Evolutionary conservation across 2,329 filamentous ascomycete species (phyloP).

Genomic region (Ceratocystis diversiconidia): DNA sequence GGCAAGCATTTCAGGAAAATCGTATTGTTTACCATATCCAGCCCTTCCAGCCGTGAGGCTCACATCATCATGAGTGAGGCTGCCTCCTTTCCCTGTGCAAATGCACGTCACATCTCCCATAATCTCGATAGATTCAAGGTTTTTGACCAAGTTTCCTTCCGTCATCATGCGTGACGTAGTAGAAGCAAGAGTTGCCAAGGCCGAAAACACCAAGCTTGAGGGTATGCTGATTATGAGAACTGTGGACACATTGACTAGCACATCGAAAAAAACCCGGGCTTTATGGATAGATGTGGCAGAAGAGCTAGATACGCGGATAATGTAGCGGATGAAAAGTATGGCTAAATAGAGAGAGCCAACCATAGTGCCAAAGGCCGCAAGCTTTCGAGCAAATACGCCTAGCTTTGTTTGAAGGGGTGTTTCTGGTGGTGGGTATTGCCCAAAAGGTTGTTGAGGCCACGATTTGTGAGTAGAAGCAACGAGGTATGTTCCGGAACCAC

Average conservation of each 20-base stretch:
- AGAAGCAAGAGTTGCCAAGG: constrained; percentile 47
- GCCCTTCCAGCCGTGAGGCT: constrained; percentile 43
- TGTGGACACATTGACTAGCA: constrained; percentile 32
- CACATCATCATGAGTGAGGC: constrained; percentile 51
- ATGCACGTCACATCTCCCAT: constrained; percentile 52
- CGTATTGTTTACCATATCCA: constrained; percentile 29
- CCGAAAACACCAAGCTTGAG: constrained; percentile 45
- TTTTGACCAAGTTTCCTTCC: constrained; percentile 47
- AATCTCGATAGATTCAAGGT: constrained; percentile 45
- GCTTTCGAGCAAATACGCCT: constrained; percentile 63
- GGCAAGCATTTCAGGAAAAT: constrained; percentile 24
- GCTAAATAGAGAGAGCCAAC: constrained; percentile 32
- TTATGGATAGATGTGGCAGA: constrained; percentile 30
- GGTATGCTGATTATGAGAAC: constrained; percentile 46
- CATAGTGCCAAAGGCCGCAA: constrained; percentile 33
- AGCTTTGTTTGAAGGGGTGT: constrained; percentile 67
- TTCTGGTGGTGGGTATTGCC: constrained; percentile 60
- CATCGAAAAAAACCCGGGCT: constrained; percentile 39
- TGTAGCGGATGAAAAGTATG: constrained; percentile 29
- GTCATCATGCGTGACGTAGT: constrained; percentile 49
- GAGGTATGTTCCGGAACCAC: constrained; percentile 61
- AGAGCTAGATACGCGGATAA: constrained; percentile 24
- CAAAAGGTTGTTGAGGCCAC: constrained; percentile 45
- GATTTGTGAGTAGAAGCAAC: constrained; percentile 62
- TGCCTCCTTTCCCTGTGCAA: constrained; percentile 54